phyloP scores from a whole-genome alignment of 441 rosid genomes.

The Euphorbia neoarborescens region DNA sequence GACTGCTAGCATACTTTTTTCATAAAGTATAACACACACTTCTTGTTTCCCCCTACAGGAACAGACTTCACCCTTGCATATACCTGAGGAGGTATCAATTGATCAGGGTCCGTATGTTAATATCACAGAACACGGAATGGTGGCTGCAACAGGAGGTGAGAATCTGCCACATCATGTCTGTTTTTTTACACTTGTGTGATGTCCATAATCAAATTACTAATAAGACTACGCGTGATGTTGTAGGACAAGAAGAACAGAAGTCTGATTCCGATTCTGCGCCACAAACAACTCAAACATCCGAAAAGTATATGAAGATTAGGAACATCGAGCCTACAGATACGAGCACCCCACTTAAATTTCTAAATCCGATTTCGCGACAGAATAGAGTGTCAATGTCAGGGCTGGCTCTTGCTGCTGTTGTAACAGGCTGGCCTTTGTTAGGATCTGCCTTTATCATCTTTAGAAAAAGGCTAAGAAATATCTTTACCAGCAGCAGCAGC shows the following conservation, averaged over 20 bases:
- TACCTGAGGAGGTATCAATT: constrained; percentile 38
- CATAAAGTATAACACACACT: too few relatives aligned
- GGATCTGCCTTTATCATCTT: constrained; percentile 37
- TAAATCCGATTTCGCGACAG: constrained; percentile 33
- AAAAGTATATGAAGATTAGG: constrained; percentile 11
- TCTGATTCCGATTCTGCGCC: constrained; percentile 20
- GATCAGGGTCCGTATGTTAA: constrained; percentile 61
- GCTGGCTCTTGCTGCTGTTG: constrained; percentile 44
- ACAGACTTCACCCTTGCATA: constrained; percentile 21
- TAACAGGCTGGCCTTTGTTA: constrained; percentile 51
- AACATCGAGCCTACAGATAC: constrained; percentile 16
- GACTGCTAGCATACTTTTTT: not conserved
- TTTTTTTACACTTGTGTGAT: constrained; percentile 19
- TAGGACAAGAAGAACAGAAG: constrained; percentile 16
- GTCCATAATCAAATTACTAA: not conserved
- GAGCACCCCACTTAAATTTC: constrained; percentile 23
- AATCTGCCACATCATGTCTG: constrained; percentile 16
- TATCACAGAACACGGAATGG: constrained; percentile 54
- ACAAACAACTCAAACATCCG: constrained; percentile 15
- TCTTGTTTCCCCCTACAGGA: constrained; percentile 22
- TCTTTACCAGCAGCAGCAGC: constrained; percentile 14
- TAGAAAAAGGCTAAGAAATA: constrained; percentile 37
- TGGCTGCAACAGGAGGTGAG: constrained; percentile 46
- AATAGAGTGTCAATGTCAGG: constrained; percentile 38
- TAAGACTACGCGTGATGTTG: constrained; percentile 11